A percentile compares a stretch with the other conserved stretches of the same genome.
Evolutionary conservation across 1,139 yeast species (phyloP).

Genomic region (Scheffersomyces lignicola): DNA sequence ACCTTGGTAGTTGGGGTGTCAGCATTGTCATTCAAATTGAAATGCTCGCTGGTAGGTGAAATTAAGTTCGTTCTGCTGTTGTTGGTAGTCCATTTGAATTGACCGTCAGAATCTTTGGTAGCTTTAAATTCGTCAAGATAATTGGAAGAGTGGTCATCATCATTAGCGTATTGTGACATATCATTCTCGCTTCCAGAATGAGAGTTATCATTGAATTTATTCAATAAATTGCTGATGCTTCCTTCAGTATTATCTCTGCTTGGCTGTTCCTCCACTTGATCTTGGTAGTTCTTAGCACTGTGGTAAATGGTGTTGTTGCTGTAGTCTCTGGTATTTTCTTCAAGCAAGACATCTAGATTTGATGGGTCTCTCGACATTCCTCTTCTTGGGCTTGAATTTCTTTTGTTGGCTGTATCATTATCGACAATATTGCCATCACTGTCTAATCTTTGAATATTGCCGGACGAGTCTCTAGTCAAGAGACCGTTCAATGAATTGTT

Average conservation of each 20-base stretch:
- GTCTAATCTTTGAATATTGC: slow-evolving; percentile 52
- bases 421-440: slow-evolving; percentile 55
- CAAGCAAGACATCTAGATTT: slow-evolving; percentile 31
- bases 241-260: slow-evolving; percentile 16
- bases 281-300: slow-evolving; percentile 2
- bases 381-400: slow-evolving; percentile 12
- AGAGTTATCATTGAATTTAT: slow-evolving; percentile 18
- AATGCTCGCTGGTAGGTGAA: slow-evolving; percentile 18
- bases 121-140: slow-evolving; percentile 30
- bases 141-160: slow-evolving; percentile 6
- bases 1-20: slow-evolving; percentile 11
- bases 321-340: slow-evolving; percentile 24
- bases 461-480: slow-evolving; percentile 36
- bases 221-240: slow-evolving; percentile 24
- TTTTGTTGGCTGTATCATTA: slow-evolving; percentile 6
- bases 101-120: slow-evolving; percentile 25
- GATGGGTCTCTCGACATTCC: slow-evolving; percentile 27
- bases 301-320: slow-evolving; percentile 1
- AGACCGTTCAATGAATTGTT: slow-evolving; percentile 30
- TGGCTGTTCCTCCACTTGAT: not conserved
- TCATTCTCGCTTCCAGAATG: slow-evolving; percentile 4
- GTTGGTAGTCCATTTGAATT: slow-evolving; percentile 26
- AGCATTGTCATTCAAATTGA: slow-evolving; percentile 10
- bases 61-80: slow-evolving; percentile 10
- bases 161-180: slow-evolving; percentile 2